Conservation (phyloP, 495 filamentous ascomycete species). For the Hypomontagnella submonticulosa region DNA sequence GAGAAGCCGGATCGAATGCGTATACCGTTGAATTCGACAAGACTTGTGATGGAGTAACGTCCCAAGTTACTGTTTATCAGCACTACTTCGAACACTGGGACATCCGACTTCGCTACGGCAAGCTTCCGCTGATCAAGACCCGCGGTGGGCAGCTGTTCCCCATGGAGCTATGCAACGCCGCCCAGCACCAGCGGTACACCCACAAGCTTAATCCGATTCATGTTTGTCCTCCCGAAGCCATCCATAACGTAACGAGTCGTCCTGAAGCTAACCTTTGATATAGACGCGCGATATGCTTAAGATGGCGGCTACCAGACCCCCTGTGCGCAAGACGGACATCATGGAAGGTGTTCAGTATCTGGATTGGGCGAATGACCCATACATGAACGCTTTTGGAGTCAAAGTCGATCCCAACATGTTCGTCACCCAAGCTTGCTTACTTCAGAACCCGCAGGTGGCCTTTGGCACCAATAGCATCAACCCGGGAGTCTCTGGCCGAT, state of each 20-base stretch:
- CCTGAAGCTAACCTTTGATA: constrained; percentile 36
- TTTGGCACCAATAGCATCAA: constrained; percentile 67
- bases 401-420: constrained; percentile 70
- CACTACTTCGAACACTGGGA: constrained; percentile 79
- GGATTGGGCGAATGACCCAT: constrained; percentile 72
- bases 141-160: constrained; percentile 75
- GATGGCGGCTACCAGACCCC: constrained; percentile 76
- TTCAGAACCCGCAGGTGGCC: constrained; percentile 74
- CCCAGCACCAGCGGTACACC: constrained; percentile 75
- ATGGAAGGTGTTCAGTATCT: constrained; percentile 71
- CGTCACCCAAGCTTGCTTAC: constrained; percentile 72
- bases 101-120: constrained; percentile 59
- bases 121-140: constrained; percentile 76
- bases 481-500: constrained; percentile 73
- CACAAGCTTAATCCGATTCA: constrained; percentile 78
- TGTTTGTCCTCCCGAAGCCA: constrained; percentile 30
- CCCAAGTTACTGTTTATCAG: constrained; percentile 64
- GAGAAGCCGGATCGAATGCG: constrained; percentile 59
- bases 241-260: not conserved
- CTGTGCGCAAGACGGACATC: constrained; percentile 70
- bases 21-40: constrained; percentile 67
- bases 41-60: constrained; percentile 59
- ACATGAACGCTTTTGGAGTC: constrained; percentile 75
- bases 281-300: constrained; percentile 85
- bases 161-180: constrained; percentile 72